Conservation (phyloP, 2,329 filamentous ascomycete species). For the Macrophomina tecta region DNA sequence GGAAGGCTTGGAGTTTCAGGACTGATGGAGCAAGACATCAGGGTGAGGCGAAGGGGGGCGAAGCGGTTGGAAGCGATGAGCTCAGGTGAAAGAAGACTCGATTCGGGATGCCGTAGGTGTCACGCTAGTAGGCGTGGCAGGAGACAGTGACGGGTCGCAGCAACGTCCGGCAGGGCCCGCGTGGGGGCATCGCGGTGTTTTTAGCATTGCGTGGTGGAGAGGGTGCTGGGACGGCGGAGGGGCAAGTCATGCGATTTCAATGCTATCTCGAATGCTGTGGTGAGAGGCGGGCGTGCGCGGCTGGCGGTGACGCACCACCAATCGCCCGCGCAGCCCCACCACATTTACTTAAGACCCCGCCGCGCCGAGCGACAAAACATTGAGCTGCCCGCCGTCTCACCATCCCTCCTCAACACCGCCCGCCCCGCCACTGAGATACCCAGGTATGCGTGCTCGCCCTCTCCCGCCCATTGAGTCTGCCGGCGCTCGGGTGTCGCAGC, state of each 20-base stretch:
- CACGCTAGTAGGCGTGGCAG: constrained; percentile 15
- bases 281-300: constrained; percentile 17
- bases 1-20: not conserved
- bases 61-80: not conserved
- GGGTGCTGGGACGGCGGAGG: constrained; percentile 3
- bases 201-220: constrained; percentile 17
- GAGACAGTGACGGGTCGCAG: not conserved
- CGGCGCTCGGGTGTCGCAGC: not conserved
- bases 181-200: constrained; percentile 12
- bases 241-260: constrained; percentile 23
- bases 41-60: constrained; percentile 2
- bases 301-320: constrained; percentile 19
- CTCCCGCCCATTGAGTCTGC: not conserved
- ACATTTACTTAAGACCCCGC: constrained; percentile 27
- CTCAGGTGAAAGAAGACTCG: constrained; percentile 1
- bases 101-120: constrained; percentile 12
- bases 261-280: constrained; percentile 25
- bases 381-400: constrained; percentile 15
- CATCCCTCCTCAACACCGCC: constrained; percentile 19
- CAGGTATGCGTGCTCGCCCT: not conserved
- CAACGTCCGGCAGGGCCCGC: constrained; percentile 12
- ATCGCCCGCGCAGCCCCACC: constrained; percentile 15
- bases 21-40: not conserved
- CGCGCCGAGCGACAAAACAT: constrained; percentile 27
- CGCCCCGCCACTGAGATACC: constrained; percentile 9